Conservation (phyloP, 1,284 basidiomycete genomes). For the Veloboletus limbatus region DNA sequence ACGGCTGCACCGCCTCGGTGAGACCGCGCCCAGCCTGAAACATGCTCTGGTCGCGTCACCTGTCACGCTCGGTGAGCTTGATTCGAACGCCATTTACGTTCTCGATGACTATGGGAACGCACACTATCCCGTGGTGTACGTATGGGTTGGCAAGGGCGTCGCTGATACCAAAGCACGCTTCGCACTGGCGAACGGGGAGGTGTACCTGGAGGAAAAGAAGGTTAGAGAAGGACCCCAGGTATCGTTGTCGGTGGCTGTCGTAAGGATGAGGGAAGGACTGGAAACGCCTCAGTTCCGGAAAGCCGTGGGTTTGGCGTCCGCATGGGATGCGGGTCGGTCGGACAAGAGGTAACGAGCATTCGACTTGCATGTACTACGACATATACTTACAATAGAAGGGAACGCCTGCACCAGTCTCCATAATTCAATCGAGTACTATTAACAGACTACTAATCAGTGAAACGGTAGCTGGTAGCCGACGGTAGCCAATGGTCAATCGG, state of each 20-base stretch:
- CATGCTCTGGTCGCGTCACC: conserved; percentile 31
- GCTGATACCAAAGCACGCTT: conserved; percentile 43
- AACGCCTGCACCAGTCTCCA: too few species aligned
- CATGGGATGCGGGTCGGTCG: too few species aligned
- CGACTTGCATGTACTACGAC: too few species aligned
- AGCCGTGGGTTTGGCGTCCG: not conserved
- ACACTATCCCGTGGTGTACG: conserved; percentile 43
- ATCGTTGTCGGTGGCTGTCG: conserved; percentile 40
- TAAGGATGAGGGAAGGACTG: conserved; percentile 50
- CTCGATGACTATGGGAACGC: conserved; percentile 38
- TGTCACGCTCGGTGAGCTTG: conserved; percentile 33
- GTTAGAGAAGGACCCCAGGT: conserved; percentile 19
- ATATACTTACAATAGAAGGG: too few species aligned
- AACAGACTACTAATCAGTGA: too few species aligned
- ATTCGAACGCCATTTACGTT: conserved; percentile 47
- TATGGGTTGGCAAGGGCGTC: conserved; percentile 55
- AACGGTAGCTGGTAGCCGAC: too few species aligned
- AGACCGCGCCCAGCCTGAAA: conserved; percentile 38
- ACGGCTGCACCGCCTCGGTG: conserved; percentile 46
- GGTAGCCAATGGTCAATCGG: too few species aligned
- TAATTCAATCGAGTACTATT: too few species aligned
- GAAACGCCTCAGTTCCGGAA: conserved; percentile 45
- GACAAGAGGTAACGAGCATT: too few species aligned
- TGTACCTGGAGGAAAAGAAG: conserved; percentile 44
- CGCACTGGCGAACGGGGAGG: conserved; percentile 53